A percentile compares a stretch with the other conserved stretches of the same genome.
Evolutionary conservation across 2,329 filamentous ascomycete genomes (phyloP).

Genomic region (Pochonia chlamydosporia): DNA sequence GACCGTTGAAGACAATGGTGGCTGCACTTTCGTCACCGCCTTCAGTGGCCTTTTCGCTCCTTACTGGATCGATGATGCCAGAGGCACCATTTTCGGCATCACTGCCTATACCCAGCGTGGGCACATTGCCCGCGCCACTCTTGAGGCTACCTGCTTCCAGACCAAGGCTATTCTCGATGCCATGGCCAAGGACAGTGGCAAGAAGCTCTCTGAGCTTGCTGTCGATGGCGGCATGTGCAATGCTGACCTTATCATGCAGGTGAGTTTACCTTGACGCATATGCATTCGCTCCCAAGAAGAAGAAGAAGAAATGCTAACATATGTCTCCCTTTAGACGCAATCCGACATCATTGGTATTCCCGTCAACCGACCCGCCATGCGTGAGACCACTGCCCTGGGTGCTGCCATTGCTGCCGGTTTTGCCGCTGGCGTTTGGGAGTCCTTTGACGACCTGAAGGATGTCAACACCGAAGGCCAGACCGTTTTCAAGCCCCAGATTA

Average conservation of each 20-base stretch:
- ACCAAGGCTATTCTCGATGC: slow-evolving; percentile 76
- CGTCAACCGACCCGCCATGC: slow-evolving; percentile 72
- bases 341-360: slow-evolving; percentile 75
- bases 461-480: slow-evolving; percentile 66
- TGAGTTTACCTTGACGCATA: slow-evolving; percentile 15
- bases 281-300: not conserved
- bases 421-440: slow-evolving; percentile 67
- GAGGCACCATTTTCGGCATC: slow-evolving; percentile 74
- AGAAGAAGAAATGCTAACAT: not conserved
- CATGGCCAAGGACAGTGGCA: slow-evolving; percentile 76
- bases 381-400: slow-evolving; percentile 76
- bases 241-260: slow-evolving; percentile 73
- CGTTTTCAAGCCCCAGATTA: slow-evolving; percentile 61
- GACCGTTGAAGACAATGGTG: slow-evolving; percentile 61
- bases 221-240: slow-evolving; percentile 85
- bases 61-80: slow-evolving; percentile 80
- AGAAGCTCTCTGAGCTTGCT: slow-evolving; percentile 63
- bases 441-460: slow-evolving; percentile 64
- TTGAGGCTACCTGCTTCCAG: slow-evolving; percentile 79
- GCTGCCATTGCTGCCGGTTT: slow-evolving; percentile 80
- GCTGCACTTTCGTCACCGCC: slow-evolving; percentile 71
- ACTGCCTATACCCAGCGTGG: slow-evolving; percentile 71
- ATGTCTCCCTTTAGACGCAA: slow-evolving; percentile 52
- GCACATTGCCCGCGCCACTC: slow-evolving; percentile 72
- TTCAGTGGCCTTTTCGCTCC: slow-evolving; percentile 78